Conservation (phyloP, 2,329 filamentous ascomycete genomes). For the Thermothelomyces thermophilus region DNA sequence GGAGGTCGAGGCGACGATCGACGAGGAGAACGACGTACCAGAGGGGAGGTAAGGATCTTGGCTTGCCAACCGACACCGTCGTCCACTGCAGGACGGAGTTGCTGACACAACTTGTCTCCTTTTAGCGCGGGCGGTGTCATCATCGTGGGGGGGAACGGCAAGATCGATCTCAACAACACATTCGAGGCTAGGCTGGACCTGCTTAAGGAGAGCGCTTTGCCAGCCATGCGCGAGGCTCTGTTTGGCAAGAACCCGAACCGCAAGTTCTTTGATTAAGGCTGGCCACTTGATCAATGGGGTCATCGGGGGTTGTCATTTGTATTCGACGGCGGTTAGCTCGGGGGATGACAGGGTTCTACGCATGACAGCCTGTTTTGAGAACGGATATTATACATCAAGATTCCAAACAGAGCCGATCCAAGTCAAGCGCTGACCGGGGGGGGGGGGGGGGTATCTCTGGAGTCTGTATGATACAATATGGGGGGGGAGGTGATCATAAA, state of each 20-base stretch:
- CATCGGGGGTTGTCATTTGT: background rate
- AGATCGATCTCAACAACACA: conserved; percentile 98
- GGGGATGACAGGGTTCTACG: conserved; percentile 1
- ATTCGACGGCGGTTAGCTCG: conserved; percentile 1
- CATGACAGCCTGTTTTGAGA: conserved; percentile 3
- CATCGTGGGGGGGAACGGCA: conserved; percentile 76
- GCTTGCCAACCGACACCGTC: background rate
- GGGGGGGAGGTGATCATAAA: background rate
- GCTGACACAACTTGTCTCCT: conserved; percentile 23
- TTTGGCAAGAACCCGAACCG: conserved; percentile 95
- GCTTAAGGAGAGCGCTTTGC: conserved; percentile 77
- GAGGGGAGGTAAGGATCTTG: conserved; percentile 67
- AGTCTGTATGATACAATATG: conserved; percentile 22
- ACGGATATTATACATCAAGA: conserved; percentile 8
- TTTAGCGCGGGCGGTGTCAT: conserved; percentile 73
- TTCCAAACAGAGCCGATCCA: conserved; percentile 2
- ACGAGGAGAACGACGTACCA: conserved; percentile 72
- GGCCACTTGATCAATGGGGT: background rate
- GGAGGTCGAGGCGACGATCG: conserved; percentile 63
- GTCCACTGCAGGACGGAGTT: background rate
- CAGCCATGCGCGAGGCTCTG: conserved; percentile 74
- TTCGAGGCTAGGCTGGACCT: conserved; percentile 85
- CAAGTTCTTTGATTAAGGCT: conserved; percentile 78
- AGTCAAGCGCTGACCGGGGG: conserved; percentile 6
- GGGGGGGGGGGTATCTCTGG: conserved; percentile 16